Base-by-base conservation (phyloP, 305 asterid genomes). In the Fraxinus sp. region DNA sequence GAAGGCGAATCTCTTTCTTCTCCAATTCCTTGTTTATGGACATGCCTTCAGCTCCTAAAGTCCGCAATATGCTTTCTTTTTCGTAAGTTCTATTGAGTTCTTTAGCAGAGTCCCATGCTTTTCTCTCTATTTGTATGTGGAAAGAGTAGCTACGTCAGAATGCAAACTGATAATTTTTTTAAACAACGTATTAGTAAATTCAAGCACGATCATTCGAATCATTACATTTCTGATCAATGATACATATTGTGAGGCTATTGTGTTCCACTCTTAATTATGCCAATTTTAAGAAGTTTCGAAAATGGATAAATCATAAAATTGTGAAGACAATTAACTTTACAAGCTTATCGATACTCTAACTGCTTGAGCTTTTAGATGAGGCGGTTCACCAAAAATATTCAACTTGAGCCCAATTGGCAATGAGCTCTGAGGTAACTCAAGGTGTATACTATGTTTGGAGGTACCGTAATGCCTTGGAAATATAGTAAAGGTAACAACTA, bases 31-130 rank as follows among this genome's bases (percentile, higher is more conserved):
- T 97, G 92, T 97, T 97, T 85, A 97, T 97, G 99, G 97, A 97
- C 80, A 97, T 97, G 99, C 98, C 99, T 79, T 70, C 93, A 18
- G 98, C 99, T 80, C 99, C 98, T 83, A 97, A 95, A 94, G 99
- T 97, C 84, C 98, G 98, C 86, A 95, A 97, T 85, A 97, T 97
- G 99, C 93, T 97, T 76, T 93, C 98, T 35, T 97, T 97, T 94
- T 93, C 97, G 99, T 97, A 90, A 97, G 98, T 95, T 78, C 35
- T 79, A 78, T 79, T 82, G 7, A 26, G 24, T 43, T 72, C 46
- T 72, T 33, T 72, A 32, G 43, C 24, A 16, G 13, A 16, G 46
- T 33, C 5, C 16, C 30, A n/a, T 26, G 70, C 81, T 59, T 82
- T 49, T 18, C 14, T 46, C 46, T 68, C 55, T 28, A 66, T 77